Percentiles rank a stretch among this genome's conserved stretches.
Evolutionary conservation across 208 protist genomes (phyloP).

Genomic region (Trypanosoma theileri): DNA sequence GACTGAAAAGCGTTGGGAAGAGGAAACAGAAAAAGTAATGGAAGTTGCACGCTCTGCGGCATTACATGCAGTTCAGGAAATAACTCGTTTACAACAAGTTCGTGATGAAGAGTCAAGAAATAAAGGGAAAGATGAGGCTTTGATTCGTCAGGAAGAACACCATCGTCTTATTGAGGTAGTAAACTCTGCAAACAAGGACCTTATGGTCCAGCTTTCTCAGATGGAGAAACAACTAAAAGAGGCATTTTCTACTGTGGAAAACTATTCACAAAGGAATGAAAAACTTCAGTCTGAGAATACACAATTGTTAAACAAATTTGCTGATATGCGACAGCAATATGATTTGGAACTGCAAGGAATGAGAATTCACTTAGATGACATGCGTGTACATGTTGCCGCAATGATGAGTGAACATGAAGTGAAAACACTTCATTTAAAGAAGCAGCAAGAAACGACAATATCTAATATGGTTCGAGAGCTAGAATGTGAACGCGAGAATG

Average conservation of each 20-base stretch:
- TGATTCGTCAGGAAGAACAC: neutral
- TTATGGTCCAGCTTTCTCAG: conserved; percentile 10
- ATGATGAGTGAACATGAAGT: conserved; percentile 20
- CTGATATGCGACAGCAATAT: conserved; percentile 23
- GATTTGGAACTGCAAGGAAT: conserved; percentile 29
- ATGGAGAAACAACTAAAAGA: conserved; percentile 18
- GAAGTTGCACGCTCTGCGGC: conserved; percentile 18
- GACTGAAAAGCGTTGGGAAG: conserved; percentile 18
- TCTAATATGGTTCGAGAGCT: conserved; percentile 7
- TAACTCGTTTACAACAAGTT: neutral
- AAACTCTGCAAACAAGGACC: conserved; percentile 3
- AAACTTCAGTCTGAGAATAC: conserved; percentile 19
- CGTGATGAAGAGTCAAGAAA: neutral
- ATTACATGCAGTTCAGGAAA: conserved; percentile 12
- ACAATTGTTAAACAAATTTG: conserved; percentile 7
- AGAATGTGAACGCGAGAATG: neutral
- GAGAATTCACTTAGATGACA: conserved; percentile 26
- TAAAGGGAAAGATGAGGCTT: neutral
- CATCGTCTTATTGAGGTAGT: neutral
- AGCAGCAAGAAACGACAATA: conserved; percentile 3
- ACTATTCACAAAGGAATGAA: conserved; percentile 15
- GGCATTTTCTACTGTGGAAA: conserved; percentile 5
- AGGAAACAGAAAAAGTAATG: conserved; percentile 14
- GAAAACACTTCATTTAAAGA: conserved; percentile 15
- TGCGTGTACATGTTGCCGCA: conserved; percentile 11